phyloP scores from a whole-genome alignment of 805 yeast genomes.

The Metschnikowia shivogae region DNA sequence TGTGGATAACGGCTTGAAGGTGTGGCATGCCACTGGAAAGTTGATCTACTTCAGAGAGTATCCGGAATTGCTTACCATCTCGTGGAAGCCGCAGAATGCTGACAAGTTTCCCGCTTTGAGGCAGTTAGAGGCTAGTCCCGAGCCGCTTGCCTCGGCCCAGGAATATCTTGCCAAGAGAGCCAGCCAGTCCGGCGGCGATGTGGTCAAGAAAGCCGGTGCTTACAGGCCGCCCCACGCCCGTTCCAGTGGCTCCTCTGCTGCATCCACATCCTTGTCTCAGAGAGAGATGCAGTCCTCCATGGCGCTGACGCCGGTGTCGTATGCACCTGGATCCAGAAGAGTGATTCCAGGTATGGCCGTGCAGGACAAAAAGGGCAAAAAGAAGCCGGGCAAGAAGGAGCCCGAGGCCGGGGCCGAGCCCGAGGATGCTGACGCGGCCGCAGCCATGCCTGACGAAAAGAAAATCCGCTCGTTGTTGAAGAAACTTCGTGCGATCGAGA shows the following conservation, averaged over 20 bases:
- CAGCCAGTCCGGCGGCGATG: slow-evolving; percentile 27
- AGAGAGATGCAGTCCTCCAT: slow-evolving; percentile 41
- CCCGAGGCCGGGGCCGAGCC: slow-evolving; percentile 15
- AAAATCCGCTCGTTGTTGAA: slow-evolving; percentile 85
- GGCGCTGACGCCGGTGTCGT: slow-evolving; percentile 15
- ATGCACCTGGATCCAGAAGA: slow-evolving; percentile 26
- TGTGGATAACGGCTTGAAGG: slow-evolving; percentile 90
- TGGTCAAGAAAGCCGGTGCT: slow-evolving; percentile 69
- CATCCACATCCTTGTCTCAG: slow-evolving; percentile 53
- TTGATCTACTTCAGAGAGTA: slow-evolving; percentile 75
- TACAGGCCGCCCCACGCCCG: slow-evolving; percentile 97
- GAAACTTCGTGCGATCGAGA: slow-evolving; percentile 93
- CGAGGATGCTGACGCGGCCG: slow-evolving; percentile 22
- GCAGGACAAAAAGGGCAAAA: slow-evolving; percentile 63
- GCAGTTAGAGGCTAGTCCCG: slow-evolving; percentile 51
- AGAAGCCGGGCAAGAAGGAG: slow-evolving; percentile 54
- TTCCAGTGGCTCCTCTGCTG: slow-evolving; percentile 30
- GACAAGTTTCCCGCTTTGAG: slow-evolving; percentile 53
- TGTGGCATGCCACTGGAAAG: slow-evolving; percentile 90
- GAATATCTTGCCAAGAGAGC: slow-evolving; percentile 47
- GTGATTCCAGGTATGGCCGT: slow-evolving; percentile 54
- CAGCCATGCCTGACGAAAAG: slow-evolving; percentile 79
- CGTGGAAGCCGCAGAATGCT: slow-evolving; percentile 74
- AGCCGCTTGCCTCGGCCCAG: slow-evolving; percentile 67
- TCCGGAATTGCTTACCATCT: slow-evolving; percentile 72